A percentile compares a stretch with the other conserved stretches of the same genome.
These are phyloP conservation scores for Fusarium kyushuense DNA, from an alignment of 2,329 filamentous ascomycete genomes.

Conservation along the genomic window DNA sequence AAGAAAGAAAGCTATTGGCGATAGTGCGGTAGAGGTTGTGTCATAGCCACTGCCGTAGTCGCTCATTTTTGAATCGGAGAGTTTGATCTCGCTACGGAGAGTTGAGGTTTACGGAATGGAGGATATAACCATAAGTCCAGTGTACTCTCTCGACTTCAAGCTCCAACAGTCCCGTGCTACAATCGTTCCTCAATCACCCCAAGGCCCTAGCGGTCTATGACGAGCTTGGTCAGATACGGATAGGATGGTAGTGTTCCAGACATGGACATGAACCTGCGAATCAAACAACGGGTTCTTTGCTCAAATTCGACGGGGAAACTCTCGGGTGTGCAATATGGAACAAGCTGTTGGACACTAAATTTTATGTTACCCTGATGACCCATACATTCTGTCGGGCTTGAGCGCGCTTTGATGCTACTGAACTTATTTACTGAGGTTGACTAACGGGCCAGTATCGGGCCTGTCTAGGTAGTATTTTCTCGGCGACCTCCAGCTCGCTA, in stretches of 20 bases:
- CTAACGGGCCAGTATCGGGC: not conserved
- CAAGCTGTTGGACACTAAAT: not conserved
- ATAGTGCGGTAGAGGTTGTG: conserved; percentile 6
- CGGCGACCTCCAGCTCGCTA: not conserved
- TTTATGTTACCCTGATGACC: not conserved
- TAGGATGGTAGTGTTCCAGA: no score
- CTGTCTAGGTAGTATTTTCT: not conserved
- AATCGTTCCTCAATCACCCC: not conserved
- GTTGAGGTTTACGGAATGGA: not conserved
- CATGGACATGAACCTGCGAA: not conserved
- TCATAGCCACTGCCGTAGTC: not conserved
- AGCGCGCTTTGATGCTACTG: conserved; percentile 5
- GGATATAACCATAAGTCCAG: not conserved
- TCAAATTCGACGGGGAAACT: not conserved
- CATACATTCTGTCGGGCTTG: not conserved
- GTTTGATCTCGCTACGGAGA: not conserved
- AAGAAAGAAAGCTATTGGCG: conserved; percentile 23
- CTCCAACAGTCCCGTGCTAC: not conserved
- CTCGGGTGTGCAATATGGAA: not conserved
- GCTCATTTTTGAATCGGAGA: not conserved
- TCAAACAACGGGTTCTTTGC: not conserved
- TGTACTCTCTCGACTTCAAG: not conserved
- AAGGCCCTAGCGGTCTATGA: not conserved
- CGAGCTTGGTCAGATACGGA: not conserved
- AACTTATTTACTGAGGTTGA: not conserved